Conservation (phyloP, 805 yeast genomes). For the Saturnispora quitensis region DNA sequence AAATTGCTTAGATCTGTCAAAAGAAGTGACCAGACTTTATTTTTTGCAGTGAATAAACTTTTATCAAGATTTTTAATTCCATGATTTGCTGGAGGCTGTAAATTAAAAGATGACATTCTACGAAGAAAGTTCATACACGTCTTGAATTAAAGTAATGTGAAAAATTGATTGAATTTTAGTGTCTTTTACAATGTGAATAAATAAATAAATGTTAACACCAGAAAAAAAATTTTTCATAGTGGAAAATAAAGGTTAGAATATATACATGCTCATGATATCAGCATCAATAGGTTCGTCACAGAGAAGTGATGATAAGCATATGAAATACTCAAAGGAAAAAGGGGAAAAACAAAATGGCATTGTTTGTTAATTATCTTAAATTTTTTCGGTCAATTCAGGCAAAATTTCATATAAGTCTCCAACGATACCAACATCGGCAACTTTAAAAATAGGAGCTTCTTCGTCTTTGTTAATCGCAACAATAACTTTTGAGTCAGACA, state of each 20-base stretch:
- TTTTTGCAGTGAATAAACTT: slow-evolving; percentile 45
- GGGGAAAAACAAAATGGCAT: neutral
- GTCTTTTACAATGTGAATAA: neutral
- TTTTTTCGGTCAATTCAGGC: slow-evolving; percentile 82
- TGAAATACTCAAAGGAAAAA: too few species aligned
- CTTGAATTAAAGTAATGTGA: neutral
- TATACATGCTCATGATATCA: neutral
- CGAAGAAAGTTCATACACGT: slow-evolving; percentile 4
- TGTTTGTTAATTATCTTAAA: slow-evolving; percentile 25
- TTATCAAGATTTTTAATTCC: slow-evolving; percentile 61
- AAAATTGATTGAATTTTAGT: neutral
- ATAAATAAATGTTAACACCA: neutral
- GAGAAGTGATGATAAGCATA: neutral
- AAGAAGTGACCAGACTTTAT: slow-evolving; percentile 56
- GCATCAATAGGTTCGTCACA: neutral
- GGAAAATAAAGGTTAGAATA: neutral
- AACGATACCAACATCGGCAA: slow-evolving; percentile 82
- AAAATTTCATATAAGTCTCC: slow-evolving; percentile 81
- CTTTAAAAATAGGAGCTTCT: slow-evolving; percentile 87
- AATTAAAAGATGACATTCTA: slow-evolving; percentile 1
- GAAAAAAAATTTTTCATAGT: neutral
- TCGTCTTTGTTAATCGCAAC: slow-evolving; percentile 93
- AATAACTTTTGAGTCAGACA: slow-evolving; percentile 91
- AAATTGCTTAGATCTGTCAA: slow-evolving; percentile 60
- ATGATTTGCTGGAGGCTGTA: slow-evolving; percentile 57